Base-by-base conservation (phyloP, 352 stramenopile genomes). In the Plasmopara viticola region DNA sequence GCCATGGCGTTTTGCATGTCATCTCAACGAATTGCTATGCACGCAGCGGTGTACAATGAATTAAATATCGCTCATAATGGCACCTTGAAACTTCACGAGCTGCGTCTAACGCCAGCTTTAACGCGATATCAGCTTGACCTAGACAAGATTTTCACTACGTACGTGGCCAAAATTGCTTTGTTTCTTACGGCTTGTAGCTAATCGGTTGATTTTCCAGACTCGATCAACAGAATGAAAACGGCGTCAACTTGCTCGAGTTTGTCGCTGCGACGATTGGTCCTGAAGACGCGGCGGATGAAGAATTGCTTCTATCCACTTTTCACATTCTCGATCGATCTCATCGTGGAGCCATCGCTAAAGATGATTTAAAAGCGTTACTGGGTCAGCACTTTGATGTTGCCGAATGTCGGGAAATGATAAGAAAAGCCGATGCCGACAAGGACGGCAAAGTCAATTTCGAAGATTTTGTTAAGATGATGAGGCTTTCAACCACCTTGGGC, bases 201-300 rank as follows among this genome's bases (percentile, higher is more conserved):
- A 35, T 25, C 31, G 6, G 2, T 10, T 2, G 33, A 28, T 25
- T 29, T 28, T 48, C 0, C 20, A 90, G 80, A 5, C 70, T 91
- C 9, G 74, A 91, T 35, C 75, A 88, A 45, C 74, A 89, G 45
- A 69, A 85, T 25, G 78, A 85, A 7, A 83, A 84, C 30, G 76
- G 80, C 7, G 69, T 91, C 30, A 91, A 87, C 42, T 46, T 91
- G 25, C 62, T 91, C 6, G 81, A 91, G 56, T 91, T 91, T 55
- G 74, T 91, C 13, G 78, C 81, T 13, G 81, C 81, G 0, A 87
- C 78, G 6, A 57, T 91, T 9, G 83, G 62, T 8, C 65, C 73
- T 0, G 74, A 85, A 46, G 74, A 86, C 7, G 66, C 84, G 25
- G 58, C 67, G 6, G 68, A 87, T 48, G 69, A 89, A 18, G 64